Conservation (phyloP, 225 moss, liverwort and hornwort species). For the Pleurozium schreberi region DNA sequence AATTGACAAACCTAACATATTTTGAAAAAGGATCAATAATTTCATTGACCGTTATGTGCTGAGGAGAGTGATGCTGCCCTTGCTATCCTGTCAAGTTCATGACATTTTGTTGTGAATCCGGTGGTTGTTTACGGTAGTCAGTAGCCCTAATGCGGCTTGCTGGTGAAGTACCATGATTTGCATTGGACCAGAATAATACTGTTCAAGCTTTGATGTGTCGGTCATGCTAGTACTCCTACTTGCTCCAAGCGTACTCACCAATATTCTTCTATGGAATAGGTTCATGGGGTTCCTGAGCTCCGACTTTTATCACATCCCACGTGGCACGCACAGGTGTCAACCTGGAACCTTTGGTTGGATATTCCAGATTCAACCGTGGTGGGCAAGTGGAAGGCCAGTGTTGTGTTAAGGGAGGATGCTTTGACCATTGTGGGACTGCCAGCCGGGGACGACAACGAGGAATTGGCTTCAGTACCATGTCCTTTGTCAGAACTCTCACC, state of each 20-base stretch:
- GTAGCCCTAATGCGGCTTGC: neutral
- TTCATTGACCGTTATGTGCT: neutral
- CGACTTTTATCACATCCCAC: slow-evolving; percentile 75
- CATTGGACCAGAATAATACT: neutral
- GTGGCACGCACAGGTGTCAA: slow-evolving; percentile 89
- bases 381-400: slow-evolving; percentile 63
- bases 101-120: neutral
- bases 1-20: neutral
- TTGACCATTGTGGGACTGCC: slow-evolving; percentile 68
- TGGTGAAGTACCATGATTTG: neutral
- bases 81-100: neutral
- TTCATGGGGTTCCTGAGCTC: slow-evolving; percentile 67
- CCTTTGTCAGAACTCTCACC: slow-evolving; percentile 70
- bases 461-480: slow-evolving; percentile 40
- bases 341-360: slow-evolving; percentile 84
- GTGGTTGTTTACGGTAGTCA: neutral
- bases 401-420: slow-evolving; percentile 72
- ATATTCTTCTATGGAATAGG: slow-evolving; percentile 20
- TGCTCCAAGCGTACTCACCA: neutral
- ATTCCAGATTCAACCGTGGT: slow-evolving; percentile 42
- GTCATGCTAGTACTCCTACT: neutral
- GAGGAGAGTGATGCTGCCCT: neutral
- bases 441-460: slow-evolving; percentile 23
- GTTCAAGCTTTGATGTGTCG: neutral
- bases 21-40: rapidly evolving